Evolutionary conservation across 768 basidiomycete genomes (phyloP), one percentile per base, ranked within the genome.

Genomic region (Suillus alpinus): DNA sequence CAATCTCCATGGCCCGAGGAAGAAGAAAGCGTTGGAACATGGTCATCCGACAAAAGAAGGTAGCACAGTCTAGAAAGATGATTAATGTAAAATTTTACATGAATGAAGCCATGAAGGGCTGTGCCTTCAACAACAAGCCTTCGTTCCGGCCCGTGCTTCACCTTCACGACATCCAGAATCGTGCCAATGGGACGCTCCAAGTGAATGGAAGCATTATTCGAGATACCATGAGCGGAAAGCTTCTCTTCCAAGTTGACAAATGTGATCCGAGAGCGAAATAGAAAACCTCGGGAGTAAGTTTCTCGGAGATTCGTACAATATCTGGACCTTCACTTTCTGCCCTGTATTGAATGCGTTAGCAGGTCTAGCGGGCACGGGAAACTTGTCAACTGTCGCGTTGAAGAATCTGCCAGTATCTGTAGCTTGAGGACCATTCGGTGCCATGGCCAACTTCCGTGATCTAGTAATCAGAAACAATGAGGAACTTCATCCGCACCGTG

Each of bases 381-480:
- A 83, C 39, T 85, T 80, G 68, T 97, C 95, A 29, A 91, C 80
- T 0, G 94, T 95, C 40, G 94, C 95, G 43, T 92, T 88, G 74
- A 94, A 98, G 73, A 90, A 95, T 0, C 94, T 13, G 44, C 95
- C 23, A 95, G 81, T 16, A 98, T 79, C 73, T 96, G 95, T 32
- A 98, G 77, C 70, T 91, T 92, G 37, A 98, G 47, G 76, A 18
- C 97, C 97, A 29, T 76, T 80, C 16, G 87, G 78, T 44, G 86
- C 79, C 23, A 90, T 81, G n/a, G 86, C 85, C 1, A 7, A 93
- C 84, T 73, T 94, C 89, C n/a, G 88, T 83, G 20, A 94, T 73
- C 88, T 94, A 61, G 7, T 5, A 49, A 37, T 40, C 26, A 10
- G 20, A 31, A 67, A 62, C 20, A 14, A 40, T 51, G 39, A 52